These are phyloP conservation scores for Narthecium ossifragum DNA, from an alignment of 106 monocot genomes.

Conservation along the genomic window DNA sequence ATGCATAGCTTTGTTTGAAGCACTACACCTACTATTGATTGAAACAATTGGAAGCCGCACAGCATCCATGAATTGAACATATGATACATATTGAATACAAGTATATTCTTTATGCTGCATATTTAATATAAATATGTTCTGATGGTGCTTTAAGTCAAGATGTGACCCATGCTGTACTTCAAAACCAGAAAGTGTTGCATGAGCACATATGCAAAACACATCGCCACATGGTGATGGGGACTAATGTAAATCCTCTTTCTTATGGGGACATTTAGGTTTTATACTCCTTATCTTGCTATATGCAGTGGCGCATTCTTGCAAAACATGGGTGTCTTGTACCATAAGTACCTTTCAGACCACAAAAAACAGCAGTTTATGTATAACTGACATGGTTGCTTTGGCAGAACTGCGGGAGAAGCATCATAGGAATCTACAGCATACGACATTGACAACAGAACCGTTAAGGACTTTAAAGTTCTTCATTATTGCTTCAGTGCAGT, in stretches of 20 bases:
- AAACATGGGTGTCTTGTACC: neutral
- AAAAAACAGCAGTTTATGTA: neutral
- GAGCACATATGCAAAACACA: neutral
- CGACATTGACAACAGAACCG: constrained; percentile 71
- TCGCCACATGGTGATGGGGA: neutral
- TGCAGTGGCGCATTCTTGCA: neutral
- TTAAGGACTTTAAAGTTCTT: constrained; percentile 61
- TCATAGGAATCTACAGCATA: constrained; percentile 49
- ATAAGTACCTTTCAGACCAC: neutral
- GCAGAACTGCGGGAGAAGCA: constrained; percentile 63
- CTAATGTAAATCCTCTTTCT: neutral
- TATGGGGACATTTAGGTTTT: neutral
- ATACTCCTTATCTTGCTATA: neutral
- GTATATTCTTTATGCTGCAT: neutral
- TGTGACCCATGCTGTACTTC: neutral
- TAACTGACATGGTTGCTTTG: constrained; percentile 8
- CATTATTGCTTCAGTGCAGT: constrained; percentile 34
- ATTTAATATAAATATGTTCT: neutral
- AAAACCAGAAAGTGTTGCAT: neutral
- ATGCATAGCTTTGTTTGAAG: no score
- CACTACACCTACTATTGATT: no score
- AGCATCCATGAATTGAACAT: no score
- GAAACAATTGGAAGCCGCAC: no score
- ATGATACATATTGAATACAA: no score
- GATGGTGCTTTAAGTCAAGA: neutral